Base-by-base conservation (phyloP, 1,284 basidiomycete genomes). In the Fomitopsis pinicola region DNA sequence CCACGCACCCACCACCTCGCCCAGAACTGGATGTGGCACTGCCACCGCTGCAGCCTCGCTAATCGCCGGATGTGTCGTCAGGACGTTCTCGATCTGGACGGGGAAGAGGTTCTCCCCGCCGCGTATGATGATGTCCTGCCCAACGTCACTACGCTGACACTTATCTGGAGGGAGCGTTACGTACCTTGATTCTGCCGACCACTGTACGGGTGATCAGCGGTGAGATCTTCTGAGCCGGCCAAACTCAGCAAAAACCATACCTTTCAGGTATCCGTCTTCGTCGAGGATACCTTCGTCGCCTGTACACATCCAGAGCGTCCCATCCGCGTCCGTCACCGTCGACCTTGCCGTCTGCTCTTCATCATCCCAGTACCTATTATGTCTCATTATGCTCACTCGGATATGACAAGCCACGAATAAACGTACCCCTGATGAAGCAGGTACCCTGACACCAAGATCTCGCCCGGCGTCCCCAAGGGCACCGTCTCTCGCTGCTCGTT, bases 71-170 rank as follows among this genome's bases (percentile, higher is more conserved):
- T 89, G 82, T 9, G 80, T 76, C 2, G 85, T 87, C 54, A 95
- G 73, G 10, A 80, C 84, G 67, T 94, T 92, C 76, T 95, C 93
- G 58, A 95, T 94, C 67, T 89, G 88, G 35, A 92, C 87, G 0
- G 93, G 92, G 73, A 92, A 94, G 30, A 95, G 78, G 69, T 93
- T 95, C 86, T 94, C 91, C 67, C 92, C 93, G 30, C 92, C 92
- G 19, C 93, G 88, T 65, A 95, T 95, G 71, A 95, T 93, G 56
- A 95, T 83, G 71, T 95, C 93, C 84, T 89, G 62, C 33, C 5
- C 12, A 28, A 48, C 19, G n/a, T 33, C 30, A 30, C 5, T 28
- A 19, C 14, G 2, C 3, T 22, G 2, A 1, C n/a, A 10, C 7
- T 30, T 19, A 19, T 14, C 12, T 30, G 9, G 1, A 44, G 17